Percentiles rank a stretch among this genome's conserved stretches.
phyloP scores from a whole-genome alignment of 306 rosid genomes.

The Glycine tomentella region DNA sequence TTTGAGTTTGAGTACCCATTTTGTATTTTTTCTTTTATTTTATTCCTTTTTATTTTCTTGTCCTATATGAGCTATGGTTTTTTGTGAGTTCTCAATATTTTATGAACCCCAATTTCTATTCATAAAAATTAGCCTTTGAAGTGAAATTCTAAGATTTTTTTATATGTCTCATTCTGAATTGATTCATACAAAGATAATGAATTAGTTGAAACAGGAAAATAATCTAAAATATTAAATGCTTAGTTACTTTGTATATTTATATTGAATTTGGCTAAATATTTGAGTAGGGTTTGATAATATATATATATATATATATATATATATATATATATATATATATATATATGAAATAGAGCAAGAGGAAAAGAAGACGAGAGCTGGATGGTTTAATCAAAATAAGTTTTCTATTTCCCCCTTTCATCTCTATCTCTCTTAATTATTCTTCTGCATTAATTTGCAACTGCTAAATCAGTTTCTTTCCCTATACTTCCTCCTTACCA shows the following conservation, averaged over 20 bases:
- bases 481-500: constrained; percentile 37
- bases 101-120: background rate
- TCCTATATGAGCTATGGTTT: constrained; percentile 4
- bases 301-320: background rate
- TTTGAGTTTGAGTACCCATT: background rate
- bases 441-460: constrained; percentile 38
- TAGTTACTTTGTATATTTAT: no score
- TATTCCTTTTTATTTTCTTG: background rate
- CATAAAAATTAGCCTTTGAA: background rate
- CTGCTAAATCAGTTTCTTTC: constrained; percentile 38
- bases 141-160: constrained; percentile 9
- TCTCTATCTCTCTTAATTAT: constrained; percentile 32
- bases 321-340: background rate
- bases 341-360: constrained; percentile 4
- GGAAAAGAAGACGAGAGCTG: constrained; percentile 1
- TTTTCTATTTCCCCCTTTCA: constrained; percentile 35
- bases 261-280: background rate
- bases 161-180: no score
- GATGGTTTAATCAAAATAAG: constrained; percentile 25
- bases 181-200: no score
- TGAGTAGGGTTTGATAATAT: background rate
- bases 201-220: no score
- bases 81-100: background rate
- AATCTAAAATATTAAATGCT: no score
- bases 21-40: background rate